These are phyloP conservation scores for Saksenaea vasiformis DNA, from an alignment of 371 early-diverging fungal genomes.

Conservation along the genomic window DNA sequence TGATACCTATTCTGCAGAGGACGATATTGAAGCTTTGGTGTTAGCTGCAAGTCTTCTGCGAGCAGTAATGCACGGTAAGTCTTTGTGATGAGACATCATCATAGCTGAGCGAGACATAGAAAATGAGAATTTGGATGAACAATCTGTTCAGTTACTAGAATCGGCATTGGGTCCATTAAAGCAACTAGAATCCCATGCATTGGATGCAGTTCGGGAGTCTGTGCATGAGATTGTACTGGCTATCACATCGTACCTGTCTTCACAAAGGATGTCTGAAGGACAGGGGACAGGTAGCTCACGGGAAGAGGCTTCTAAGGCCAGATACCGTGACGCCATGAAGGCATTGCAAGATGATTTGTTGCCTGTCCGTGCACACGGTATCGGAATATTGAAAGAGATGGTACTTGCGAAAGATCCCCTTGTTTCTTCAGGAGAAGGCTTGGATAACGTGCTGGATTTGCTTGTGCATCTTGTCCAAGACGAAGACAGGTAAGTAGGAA, in stretches of 20 bases:
- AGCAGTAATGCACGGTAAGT: constrained; percentile 51
- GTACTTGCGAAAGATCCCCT: constrained; percentile 64
- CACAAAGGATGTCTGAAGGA: constrained; percentile 31
- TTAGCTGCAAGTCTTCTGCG: constrained; percentile 46
- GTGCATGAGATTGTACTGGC: constrained; percentile 62
- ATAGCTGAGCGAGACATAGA: constrained; percentile 28
- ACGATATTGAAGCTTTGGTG: constrained; percentile 43
- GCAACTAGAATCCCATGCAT: constrained; percentile 50
- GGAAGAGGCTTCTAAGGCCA: constrained; percentile 45
- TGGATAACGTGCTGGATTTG: constrained; percentile 68
- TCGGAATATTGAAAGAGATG: constrained; percentile 77
- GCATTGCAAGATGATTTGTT: constrained; percentile 78
- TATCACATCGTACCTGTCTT: constrained; percentile 44
- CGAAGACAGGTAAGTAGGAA: constrained; percentile 65
- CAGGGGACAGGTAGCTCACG: constrained; percentile 7
- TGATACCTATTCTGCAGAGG: constrained; percentile 50
- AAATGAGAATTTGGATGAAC: constrained; percentile 51
- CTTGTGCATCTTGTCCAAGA: constrained; percentile 78
- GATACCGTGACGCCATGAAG: constrained; percentile 74
- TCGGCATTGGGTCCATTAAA: constrained; percentile 59
- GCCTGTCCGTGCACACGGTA: constrained; percentile 89
- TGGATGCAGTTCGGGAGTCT: constrained; percentile 55
- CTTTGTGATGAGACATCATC: background rate
- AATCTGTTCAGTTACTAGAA: constrained; percentile 49
- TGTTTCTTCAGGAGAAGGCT: constrained; percentile 46